Evolutionary conservation across 2,329 filamentous ascomycete genomes (phyloP), one percentile per base, ranked within the genome.

Genomic region (Zymoseptoria tritici): DNA sequence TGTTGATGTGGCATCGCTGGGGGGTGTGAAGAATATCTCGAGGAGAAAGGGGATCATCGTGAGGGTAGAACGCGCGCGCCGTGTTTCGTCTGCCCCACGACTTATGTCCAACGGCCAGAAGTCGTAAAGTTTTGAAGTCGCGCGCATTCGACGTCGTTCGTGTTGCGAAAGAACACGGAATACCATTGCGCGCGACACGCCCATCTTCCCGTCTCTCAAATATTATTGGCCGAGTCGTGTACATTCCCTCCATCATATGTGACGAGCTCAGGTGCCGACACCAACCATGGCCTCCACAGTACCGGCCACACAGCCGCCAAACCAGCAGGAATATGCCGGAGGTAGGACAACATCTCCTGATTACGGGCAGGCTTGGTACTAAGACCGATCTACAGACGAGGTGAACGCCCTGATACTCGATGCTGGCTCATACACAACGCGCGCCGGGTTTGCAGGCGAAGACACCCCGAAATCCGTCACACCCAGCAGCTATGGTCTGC

Each of bases 371-470:
- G 24, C 49, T 21, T 42, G 36, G n/a, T n/a, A 20, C 26, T 56
- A 55, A 70, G 52, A n/a, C 16, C 31, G 11, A 9, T 54, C 21
- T 5, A 68, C 70, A 96, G 94, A 99, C 80, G 94, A 99, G 80
- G 92, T 99, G 66, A 95, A 92, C 42, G 95, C 95, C 56, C 89
- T 99, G 68, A 90, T 99, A 46, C 90, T 99, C 72, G 94, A 99
- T 73, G 90, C 94, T 2, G 94, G 95, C 63, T 97, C 91, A 78
- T 90, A 89, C 72, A 88, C 86, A 67, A 92, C 90, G 49, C 91
- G 95, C 76, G 94, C 92, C 61, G 94, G 94, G 60, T 99, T 97
- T 72, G 95, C 95, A 11, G 94, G 95, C 72, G 95, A 99, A 83
- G 94, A 99, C 77, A 88, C 91, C 0, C 94, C 94, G 68, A 97